Evolutionary conservation across 805 yeast genomes (phyloP), one percentile per base, ranked within the genome.

Genomic region (Cyberlindnera euphorbiiphila): DNA sequence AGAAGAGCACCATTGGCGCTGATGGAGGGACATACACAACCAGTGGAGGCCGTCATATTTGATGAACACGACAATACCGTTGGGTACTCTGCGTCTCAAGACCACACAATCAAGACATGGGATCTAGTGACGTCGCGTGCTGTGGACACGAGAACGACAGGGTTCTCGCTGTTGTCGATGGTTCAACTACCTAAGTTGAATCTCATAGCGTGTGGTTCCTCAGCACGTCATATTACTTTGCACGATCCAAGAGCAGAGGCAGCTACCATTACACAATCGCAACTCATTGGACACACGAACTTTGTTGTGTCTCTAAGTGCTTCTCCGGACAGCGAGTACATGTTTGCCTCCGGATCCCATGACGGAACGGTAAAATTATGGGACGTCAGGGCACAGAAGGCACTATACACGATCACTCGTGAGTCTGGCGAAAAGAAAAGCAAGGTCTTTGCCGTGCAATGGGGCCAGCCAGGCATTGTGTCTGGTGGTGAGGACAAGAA

Each of bases 401-500:
- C 93, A 10, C 67, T 93, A 66, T 87, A 84, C 60, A 85, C 94
- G 6, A 77, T 93, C 33, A 74, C 83, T 12, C 77, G 98, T 60
- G 83, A 86, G 54, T 69, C 74, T 13, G 62, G 65, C 3, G 65
- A 64, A 9, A 65, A 62, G 22, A 68, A 65, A 46, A 64, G 69
- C 25, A 87, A 89, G 56, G 89, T 91, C 16, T 86, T 88, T 58
- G 86, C 85, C 22, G 91, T 87, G 35, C 81, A 76, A 51, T 93
- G 98, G 98, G 81, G 81, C 50, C 56, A 59, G 25, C 75, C 58
- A 22, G 95, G 97, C 31, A 84, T 93, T 46, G 76, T 87, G 26
- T 81, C 95, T 62, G 98, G 93, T 53, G 98, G 98, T 48, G 83
- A 83, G 60, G 97, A 89, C 64, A 93, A 91, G 62, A 83, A 85